Evolutionary conservation across 148 eudicot species (phyloP).

Genomic region (Gaultheria prostrata): DNA sequence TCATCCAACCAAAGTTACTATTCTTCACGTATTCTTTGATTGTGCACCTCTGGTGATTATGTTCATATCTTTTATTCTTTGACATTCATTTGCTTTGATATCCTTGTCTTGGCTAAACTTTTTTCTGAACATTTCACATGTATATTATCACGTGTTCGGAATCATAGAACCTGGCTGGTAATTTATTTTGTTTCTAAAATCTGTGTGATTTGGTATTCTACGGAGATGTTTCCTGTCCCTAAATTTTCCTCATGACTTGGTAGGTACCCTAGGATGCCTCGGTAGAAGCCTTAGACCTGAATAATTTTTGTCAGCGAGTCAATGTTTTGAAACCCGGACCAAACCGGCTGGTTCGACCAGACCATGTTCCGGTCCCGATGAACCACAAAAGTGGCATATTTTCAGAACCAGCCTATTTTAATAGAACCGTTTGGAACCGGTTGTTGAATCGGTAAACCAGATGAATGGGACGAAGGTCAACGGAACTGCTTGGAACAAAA

Average conservation of each 20-base stretch:
- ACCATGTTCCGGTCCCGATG: no score
- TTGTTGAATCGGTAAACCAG: no score
- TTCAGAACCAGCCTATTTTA: no score
- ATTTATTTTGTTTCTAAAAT: neutral
- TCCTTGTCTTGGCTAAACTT: neutral
- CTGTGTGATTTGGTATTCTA: neutral
- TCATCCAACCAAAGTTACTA: neutral
- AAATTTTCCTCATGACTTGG: neutral
- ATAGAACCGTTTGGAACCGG: no score
- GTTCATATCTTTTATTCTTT: neutral
- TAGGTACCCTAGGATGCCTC: neutral
- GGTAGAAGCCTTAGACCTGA: neutral
- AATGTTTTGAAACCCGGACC: no score
- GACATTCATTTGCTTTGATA: neutral
- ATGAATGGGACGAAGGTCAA: no score
- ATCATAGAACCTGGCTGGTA: neutral
- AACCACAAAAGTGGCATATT: no score
- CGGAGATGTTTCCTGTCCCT: neutral
- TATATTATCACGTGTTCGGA: neutral
- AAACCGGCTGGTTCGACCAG: no score
- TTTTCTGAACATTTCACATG: neutral
- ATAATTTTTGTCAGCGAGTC: neutral
- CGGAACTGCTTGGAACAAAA: no score
- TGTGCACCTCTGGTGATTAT: neutral
- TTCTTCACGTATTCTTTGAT: neutral